Percentiles rank a stretch among this genome's conserved stretches.
phyloP scores from a whole-genome alignment of 352 stramenopile species.

The Phytophthora pistaciae region DNA sequence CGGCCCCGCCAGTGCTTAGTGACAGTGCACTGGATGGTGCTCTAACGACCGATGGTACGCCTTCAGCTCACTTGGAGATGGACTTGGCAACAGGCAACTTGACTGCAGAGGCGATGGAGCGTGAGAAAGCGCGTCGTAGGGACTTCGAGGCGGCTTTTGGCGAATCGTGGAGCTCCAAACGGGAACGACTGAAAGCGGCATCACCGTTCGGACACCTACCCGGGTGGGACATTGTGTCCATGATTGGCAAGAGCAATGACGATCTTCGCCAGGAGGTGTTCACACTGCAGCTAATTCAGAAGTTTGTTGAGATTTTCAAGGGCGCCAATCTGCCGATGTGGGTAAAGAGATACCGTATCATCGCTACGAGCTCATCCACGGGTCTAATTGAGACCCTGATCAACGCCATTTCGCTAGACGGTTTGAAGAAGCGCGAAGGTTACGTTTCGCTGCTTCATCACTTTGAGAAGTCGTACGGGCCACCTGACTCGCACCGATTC shows the following conservation, averaged over 20 bases:
- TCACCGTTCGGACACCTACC: conserved; percentile 90
- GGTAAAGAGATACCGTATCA: conserved; percentile 97
- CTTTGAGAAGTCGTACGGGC: conserved; percentile 96
- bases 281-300: conserved; percentile 98
- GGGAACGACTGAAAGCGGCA: conserved; percentile 85
- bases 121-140: conserved; percentile 81
- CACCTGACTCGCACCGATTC: conserved; percentile 88
- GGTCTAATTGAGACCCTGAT: conserved; percentile 98
- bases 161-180: conserved; percentile 96
- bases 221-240: conserved; percentile 95
- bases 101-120: conserved; percentile 82
- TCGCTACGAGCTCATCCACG: conserved; percentile 95
- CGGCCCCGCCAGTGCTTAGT: conserved; percentile 34
- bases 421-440: conserved; percentile 97
- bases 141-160: conserved; percentile 93
- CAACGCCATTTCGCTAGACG: conserved; percentile 98
- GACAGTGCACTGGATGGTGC: conserved; percentile 16
- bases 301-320: conserved; percentile 98
- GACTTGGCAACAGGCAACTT: conserved; percentile 66
- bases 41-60: conserved; percentile 1
- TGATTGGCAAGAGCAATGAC: conserved; percentile 99
- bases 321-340: conserved; percentile 95
- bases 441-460: conserved; percentile 95
- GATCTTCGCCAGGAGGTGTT: conserved; percentile 99
- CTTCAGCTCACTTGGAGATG: conserved; percentile 57